Percentiles rank a stretch among this genome's conserved stretches.
Conservation (phyloP, 352 stramenopile genomes). For the Paralagenidium karlingii region DNA sequence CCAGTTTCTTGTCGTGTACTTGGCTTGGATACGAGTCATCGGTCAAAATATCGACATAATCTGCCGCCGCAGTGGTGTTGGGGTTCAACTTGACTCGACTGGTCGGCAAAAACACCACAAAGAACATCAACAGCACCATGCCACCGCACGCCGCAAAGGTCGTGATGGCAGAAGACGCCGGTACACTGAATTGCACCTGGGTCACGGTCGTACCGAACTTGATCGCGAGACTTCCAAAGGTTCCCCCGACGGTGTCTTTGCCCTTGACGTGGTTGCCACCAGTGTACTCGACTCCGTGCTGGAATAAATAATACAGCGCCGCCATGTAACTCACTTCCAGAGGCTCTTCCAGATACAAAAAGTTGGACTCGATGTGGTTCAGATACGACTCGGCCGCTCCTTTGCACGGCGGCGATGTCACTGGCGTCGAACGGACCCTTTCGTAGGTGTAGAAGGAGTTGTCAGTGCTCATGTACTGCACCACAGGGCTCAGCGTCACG, state of each 20-base stretch:
- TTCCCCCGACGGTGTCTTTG: no score
- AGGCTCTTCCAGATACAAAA: constrained; percentile 10
- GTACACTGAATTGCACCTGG: constrained; percentile 33
- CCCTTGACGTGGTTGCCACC: no score
- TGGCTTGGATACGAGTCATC: constrained; percentile 55
- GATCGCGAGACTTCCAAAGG: no score
- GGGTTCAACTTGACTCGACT: constrained; percentile 34
- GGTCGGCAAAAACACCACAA: constrained; percentile 36
- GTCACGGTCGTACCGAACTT: constrained; percentile 12
- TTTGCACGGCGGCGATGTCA: no score
- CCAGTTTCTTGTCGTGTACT: constrained; percentile 59
- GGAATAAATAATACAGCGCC: constrained; percentile 33
- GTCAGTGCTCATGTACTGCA: no score
- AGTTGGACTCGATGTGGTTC: constrained; percentile 8
- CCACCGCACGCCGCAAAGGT: constrained; percentile 33
- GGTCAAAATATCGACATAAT: constrained; percentile 61
- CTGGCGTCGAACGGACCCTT: no score
- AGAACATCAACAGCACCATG: constrained; percentile 39
- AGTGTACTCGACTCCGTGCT: constrained; percentile 18
- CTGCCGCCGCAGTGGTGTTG: constrained; percentile 41
- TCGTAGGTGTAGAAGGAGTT: no score
- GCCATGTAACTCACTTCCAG: constrained; percentile 19
- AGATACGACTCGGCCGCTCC: constrained; percentile 14
- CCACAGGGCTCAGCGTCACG: no score
- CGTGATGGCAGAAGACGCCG: constrained; percentile 20